phyloP scores from a whole-genome alignment of 176 grass and related monocot species.

The Pharus latifolius region DNA sequence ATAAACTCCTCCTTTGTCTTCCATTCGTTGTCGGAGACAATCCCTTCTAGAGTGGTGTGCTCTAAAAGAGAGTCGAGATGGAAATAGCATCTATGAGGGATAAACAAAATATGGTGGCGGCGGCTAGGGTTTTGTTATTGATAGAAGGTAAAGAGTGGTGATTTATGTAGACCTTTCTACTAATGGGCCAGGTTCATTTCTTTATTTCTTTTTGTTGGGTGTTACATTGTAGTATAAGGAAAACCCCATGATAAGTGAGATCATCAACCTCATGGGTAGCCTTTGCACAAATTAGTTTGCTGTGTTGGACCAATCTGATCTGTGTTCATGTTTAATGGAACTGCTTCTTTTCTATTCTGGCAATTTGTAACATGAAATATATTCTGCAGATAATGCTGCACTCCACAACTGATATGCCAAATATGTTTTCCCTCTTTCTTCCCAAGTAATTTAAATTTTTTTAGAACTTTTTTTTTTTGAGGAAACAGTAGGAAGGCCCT shows the following conservation, averaged over 20 bases:
- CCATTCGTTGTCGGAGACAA: no score
- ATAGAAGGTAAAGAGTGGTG: no score
- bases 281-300: background rate
- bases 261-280: background rate
- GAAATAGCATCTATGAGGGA: no score
- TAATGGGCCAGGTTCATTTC: no score
- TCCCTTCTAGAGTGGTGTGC: no score
- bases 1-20: no score
- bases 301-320: background rate
- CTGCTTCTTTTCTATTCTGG: background rate
- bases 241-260: background rate
- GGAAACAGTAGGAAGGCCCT: no score
- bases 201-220: no score
- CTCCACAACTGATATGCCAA: background rate
- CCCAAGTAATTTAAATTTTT: background rate
- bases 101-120: no score
- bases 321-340: background rate
- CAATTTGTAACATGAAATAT: background rate
- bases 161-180: no score
- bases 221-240: background rate
- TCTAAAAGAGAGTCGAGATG: no score
- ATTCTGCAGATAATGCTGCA: background rate
- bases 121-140: no score
- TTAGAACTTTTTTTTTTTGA: background rate
- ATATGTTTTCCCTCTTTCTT: background rate